A percentile compares a stretch with the other conserved stretches of the same genome.
Conservation (phyloP, 768 basidiomycete genomes). For the Leucosporidium scottii region DNA sequence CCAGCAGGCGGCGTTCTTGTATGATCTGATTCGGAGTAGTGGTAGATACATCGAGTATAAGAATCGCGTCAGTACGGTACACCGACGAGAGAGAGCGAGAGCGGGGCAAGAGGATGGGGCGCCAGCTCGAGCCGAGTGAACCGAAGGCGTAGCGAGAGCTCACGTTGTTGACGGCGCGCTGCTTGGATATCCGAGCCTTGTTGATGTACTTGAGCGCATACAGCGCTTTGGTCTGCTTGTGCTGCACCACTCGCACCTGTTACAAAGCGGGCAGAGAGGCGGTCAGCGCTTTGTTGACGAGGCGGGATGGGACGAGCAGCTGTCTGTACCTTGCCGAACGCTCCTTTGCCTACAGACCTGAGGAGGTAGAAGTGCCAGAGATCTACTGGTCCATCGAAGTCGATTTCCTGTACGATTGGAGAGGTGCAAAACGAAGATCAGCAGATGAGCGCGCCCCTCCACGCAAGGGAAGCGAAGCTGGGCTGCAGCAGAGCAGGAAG, state of each 20-base stretch:
- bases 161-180: slow-evolving; percentile 33
- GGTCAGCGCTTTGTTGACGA: slow-evolving; percentile 10
- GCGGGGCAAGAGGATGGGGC: neutral
- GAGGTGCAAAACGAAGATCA: neutral
- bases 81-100: neutral
- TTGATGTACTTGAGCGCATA: slow-evolving; percentile 98
- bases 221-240: slow-evolving; percentile 80
- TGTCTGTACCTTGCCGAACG: slow-evolving; percentile 82
- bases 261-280: neutral
- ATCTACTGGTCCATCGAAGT: slow-evolving; percentile 77
- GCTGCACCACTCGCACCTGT: slow-evolving; percentile 93
- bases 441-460: slow-evolving; percentile 1
- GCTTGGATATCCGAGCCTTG: slow-evolving; percentile 63
- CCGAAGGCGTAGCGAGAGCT: neutral
- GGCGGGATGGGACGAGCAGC: neutral
- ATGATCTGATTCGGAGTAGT: slow-evolving; percentile 57
- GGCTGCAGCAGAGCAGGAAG: neutral
- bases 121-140: neutral
- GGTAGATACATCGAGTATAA: neutral
- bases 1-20: slow-evolving; percentile 82
- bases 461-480: neutral
- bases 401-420: slow-evolving; percentile 53
- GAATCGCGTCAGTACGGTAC: no score
- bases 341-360: slow-evolving; percentile 90
- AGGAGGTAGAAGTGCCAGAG: slow-evolving; percentile 96